These are phyloP conservation scores for Neofusicoccum laricinum DNA, from an alignment of 2,329 filamentous ascomycete species.

Conservation along the genomic window DNA sequence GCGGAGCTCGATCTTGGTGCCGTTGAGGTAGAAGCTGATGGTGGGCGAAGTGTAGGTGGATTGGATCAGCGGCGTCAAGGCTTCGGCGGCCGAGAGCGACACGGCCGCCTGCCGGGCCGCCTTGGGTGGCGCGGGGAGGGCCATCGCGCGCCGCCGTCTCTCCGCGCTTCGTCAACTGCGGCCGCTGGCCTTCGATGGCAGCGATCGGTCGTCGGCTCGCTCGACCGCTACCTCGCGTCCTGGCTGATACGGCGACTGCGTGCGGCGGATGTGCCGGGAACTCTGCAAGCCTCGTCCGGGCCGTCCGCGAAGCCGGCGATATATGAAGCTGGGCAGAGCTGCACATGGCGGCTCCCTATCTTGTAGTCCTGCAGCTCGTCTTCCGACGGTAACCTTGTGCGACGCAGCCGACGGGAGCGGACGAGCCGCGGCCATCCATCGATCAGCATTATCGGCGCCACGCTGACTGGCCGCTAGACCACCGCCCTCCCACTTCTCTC, in stretches of 20 bases:
- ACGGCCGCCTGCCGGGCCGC: slow-evolving; percentile 5
- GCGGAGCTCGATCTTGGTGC: slow-evolving; percentile 77
- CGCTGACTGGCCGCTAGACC: slow-evolving; percentile 4
- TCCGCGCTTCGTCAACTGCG: not conserved
- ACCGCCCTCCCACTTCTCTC: slow-evolving; percentile 4
- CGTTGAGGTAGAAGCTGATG: slow-evolving; percentile 86
- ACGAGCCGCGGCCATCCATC: slow-evolving; percentile 4
- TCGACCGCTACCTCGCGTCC: not conserved
- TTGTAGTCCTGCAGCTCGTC: not conserved
- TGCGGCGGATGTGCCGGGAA: not conserved
- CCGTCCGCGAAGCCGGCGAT: not conserved
- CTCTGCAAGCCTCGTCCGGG: not conserved
- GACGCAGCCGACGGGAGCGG: not conserved
- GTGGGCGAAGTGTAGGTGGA: slow-evolving; percentile 71
- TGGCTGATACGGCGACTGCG: not conserved
- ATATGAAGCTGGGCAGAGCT: not conserved
- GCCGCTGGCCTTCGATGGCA: not conserved
- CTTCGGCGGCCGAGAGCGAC: slow-evolving; percentile 29
- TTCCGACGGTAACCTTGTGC: not conserved
- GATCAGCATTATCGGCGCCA: not conserved
- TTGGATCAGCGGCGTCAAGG: slow-evolving; percentile 65
- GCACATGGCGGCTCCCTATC: not conserved
- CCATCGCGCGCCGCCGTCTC: not conserved
- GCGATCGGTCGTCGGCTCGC: not conserved
- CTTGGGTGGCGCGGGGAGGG: slow-evolving; percentile 6